Evolutionary conservation across 176 grass and related monocot genomes (phyloP).

Genomic region (Cocos nucifera): DNA sequence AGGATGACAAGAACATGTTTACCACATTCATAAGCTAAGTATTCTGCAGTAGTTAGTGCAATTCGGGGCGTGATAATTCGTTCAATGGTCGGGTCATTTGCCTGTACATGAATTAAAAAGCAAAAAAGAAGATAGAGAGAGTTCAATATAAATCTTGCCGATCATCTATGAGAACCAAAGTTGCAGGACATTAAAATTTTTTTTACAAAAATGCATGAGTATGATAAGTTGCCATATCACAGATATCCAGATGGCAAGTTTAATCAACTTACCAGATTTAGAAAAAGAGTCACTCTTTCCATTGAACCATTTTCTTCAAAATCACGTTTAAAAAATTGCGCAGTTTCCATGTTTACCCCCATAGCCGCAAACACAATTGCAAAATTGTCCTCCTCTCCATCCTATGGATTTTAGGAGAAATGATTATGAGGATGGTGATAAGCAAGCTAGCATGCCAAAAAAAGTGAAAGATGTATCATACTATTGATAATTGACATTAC

Average conservation of each 20-base stretch:
- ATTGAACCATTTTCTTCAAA: constrained; percentile 98
- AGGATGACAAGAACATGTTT: constrained; percentile 93
- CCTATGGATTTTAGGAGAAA: constrained; percentile 18
- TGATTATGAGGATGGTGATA: too few species aligned
- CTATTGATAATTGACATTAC: too few species aligned
- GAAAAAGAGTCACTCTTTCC: constrained; percentile 85
- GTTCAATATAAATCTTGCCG: too few species aligned
- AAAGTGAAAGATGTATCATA: too few species aligned
- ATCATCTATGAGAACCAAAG: too few species aligned
- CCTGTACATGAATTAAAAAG: constrained; percentile 27
- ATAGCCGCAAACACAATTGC: constrained; percentile 96
- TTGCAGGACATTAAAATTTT: too few species aligned
- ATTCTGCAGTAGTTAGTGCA: constrained; percentile 83
- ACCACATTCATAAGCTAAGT: constrained; percentile 91
- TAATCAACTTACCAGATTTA: constrained; percentile 63
- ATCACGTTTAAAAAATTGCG: constrained; percentile 91
- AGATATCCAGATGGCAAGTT: not conserved
- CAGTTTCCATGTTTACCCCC: constrained; percentile 98
- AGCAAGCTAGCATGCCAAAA: too few species aligned
- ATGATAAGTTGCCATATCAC: constrained; percentile 11
- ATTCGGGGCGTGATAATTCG: constrained; percentile 92
- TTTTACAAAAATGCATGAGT: not conserved
- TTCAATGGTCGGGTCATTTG: constrained; percentile 93
- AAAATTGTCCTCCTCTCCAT: constrained; percentile 77
- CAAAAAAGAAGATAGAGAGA: too few species aligned